Conservation (phyloP, 1,284 basidiomycete species). For the Sparassis latifolia region DNA sequence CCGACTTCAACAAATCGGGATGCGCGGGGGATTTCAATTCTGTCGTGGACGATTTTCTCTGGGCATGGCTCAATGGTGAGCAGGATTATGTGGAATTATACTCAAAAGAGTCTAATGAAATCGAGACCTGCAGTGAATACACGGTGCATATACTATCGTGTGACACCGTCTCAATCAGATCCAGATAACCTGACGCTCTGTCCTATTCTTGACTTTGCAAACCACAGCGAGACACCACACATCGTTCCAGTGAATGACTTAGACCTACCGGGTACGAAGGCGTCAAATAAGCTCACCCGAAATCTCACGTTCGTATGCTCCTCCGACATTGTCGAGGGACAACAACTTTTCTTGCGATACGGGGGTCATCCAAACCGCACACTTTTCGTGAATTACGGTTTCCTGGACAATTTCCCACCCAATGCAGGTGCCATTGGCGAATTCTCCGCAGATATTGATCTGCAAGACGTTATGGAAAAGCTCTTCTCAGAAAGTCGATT, state of each 20-base stretch:
- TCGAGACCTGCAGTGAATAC: slow-evolving; percentile 64
- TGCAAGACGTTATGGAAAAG: slow-evolving; percentile 50
- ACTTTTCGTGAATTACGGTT: slow-evolving; percentile 83
- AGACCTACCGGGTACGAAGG: slow-evolving; percentile 25
- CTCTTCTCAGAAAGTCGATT: slow-evolving; percentile 34
- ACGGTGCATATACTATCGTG: slow-evolving; percentile 72
- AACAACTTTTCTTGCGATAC: slow-evolving; percentile 72
- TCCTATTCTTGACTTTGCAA: slow-evolving; percentile 83
- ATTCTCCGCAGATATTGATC: slow-evolving; percentile 49
- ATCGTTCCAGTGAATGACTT: slow-evolving; percentile 37
- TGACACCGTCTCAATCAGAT: slow-evolving; percentile 47
- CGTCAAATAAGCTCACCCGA: slow-evolving; percentile 27
- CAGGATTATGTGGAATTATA: not conserved
- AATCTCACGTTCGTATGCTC: slow-evolving; percentile 54
- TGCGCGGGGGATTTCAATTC: no score
- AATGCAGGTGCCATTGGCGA: slow-evolving; percentile 24
- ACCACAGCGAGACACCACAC: slow-evolving; percentile 48
- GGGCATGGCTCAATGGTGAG: slow-evolving; percentile 84
- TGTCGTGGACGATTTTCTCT: slow-evolving; percentile 45
- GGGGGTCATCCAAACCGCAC: slow-evolving; percentile 68
- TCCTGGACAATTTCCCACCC: slow-evolving; percentile 40
- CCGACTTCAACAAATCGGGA: not conserved
- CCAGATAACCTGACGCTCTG: slow-evolving; percentile 78
- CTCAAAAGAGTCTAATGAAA: no score
- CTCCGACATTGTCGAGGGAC: slow-evolving; percentile 35